Conservation (phyloP, 352 stramenopile genomes). For the Peronospora belbahrii region DNA sequence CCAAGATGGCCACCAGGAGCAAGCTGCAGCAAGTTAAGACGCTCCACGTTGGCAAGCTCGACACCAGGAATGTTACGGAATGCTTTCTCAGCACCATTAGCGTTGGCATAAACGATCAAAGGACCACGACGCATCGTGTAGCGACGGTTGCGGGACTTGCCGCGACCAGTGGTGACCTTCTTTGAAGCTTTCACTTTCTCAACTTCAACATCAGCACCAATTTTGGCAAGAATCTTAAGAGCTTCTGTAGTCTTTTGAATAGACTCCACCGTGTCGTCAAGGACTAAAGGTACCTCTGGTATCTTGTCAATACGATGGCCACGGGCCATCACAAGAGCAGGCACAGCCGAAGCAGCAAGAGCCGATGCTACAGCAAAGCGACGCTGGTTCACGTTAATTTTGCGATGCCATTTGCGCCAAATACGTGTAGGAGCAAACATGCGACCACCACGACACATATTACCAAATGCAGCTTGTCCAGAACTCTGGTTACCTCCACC, state of each 20-base stretch:
- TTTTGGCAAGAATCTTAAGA: conserved; percentile 90
- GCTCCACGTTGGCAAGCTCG: conserved; percentile 95
- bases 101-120: conserved; percentile 95
- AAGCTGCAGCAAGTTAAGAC: conserved; percentile 96
- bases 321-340: conserved; percentile 95
- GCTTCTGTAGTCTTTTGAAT: conserved; percentile 94
- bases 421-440: conserved; percentile 99
- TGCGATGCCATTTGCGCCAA: conserved; percentile 98
- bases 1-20: conserved; percentile 97
- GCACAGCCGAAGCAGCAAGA: conserved; percentile 94
- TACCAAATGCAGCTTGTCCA: conserved; percentile 98
- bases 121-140: conserved; percentile 93
- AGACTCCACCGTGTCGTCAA: conserved; percentile 89
- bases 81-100: conserved; percentile 89
- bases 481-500: conserved; percentile 95
- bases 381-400: conserved; percentile 98
- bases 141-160: conserved; percentile 98
- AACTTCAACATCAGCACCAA: conserved; percentile 93
- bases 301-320: conserved; percentile 97
- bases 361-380: conserved; percentile 96
- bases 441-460: conserved; percentile 97
- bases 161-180: conserved; percentile 96
- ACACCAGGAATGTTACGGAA: conserved; percentile 98
- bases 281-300: conserved; percentile 96
- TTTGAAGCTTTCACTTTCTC: conserved; percentile 97